These are phyloP conservation scores for Suillus weaverae DNA, from an alignment of 768 basidiomycete species.

Conservation along the genomic window DNA sequence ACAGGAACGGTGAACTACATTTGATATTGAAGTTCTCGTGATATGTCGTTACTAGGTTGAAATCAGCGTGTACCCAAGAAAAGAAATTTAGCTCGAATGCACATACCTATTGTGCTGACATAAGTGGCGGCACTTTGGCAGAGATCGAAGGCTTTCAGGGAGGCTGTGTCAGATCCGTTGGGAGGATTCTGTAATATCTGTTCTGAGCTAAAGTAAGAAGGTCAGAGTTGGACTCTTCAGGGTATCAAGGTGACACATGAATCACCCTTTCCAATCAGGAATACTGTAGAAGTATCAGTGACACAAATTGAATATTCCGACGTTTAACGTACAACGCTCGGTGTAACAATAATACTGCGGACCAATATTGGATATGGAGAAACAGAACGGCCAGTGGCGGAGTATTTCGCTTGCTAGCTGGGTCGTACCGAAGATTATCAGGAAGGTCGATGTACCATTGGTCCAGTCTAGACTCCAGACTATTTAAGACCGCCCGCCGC, in stretches of 20 bases:
- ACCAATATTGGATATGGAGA: slow-evolving; percentile 77
- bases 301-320: slow-evolving; percentile 1
- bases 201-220: slow-evolving; percentile 37
- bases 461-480: slow-evolving; percentile 66
- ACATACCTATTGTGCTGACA: slow-evolving; percentile 63
- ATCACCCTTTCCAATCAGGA: slow-evolving; percentile 71
- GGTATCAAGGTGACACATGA: slow-evolving; percentile 1
- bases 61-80: slow-evolving; percentile 9
- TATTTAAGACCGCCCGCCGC: slow-evolving; percentile 49
- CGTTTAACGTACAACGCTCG: slow-evolving; percentile 68
- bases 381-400: slow-evolving; percentile 68
- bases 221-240: slow-evolving; percentile 5
- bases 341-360: slow-evolving; percentile 69
- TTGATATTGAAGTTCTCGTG: slow-evolving; percentile 62
- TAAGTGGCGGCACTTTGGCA: slow-evolving; percentile 74
- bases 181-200: slow-evolving; percentile 44
- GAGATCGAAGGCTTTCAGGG: slow-evolving; percentile 70
- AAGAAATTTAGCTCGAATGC: background rate
- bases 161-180: slow-evolving; percentile 40
- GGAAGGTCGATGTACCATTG: slow-evolving; percentile 75
- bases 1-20: slow-evolving; percentile 62
- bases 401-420: slow-evolving; percentile 48
- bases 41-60: slow-evolving; percentile 48
- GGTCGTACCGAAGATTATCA: slow-evolving; percentile 59
- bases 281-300: slow-evolving; percentile 44